These are phyloP conservation scores for Cucumis melo DNA, from an alignment of 306 rosid genomes.

Conservation along the genomic window DNA sequence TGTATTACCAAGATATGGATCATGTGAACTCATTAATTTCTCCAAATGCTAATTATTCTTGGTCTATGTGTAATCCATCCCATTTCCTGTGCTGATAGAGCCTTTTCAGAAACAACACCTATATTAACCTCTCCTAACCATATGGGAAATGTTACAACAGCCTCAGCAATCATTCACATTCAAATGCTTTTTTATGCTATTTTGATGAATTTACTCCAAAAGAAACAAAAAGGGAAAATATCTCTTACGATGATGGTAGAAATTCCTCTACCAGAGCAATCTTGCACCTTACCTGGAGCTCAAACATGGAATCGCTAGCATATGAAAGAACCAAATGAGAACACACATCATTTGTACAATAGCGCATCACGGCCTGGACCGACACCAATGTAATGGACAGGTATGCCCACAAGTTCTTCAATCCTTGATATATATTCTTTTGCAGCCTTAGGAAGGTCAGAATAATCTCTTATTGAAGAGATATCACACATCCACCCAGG, in stretches of 20 bases:
- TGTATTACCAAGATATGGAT: not conserved
- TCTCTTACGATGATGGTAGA: not conserved
- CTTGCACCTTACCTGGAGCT: constrained; percentile 13
- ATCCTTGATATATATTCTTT: constrained; percentile 67
- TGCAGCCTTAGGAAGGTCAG: constrained; percentile 83
- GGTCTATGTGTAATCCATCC: not conserved
- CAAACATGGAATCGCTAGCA: not conserved
- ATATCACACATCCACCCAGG: constrained; percentile 89
- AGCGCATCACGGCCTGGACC: constrained; percentile 98
- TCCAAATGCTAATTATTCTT: not conserved
- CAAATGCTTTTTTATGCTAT: not conserved
- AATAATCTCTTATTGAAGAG: constrained; percentile 61
- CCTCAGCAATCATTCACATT: not conserved
- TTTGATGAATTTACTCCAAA: not conserved
- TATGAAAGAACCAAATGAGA: not conserved
- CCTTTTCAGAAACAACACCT: not conserved
- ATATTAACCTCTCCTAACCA: not conserved
- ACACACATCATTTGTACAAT: constrained; percentile 38
- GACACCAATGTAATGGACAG: constrained; percentile 83
- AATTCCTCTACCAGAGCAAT: constrained; percentile 10
- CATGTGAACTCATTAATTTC: not conserved
- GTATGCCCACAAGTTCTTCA: constrained; percentile 77
- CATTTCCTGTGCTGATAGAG: not conserved
- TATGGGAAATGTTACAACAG: not conserved
- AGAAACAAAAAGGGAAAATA: not conserved